Evolutionary conservation across 2,329 filamentous ascomycete genomes (phyloP), one percentile per base, ranked within the genome.

Genomic region (Lecanicillium sp.): DNA sequence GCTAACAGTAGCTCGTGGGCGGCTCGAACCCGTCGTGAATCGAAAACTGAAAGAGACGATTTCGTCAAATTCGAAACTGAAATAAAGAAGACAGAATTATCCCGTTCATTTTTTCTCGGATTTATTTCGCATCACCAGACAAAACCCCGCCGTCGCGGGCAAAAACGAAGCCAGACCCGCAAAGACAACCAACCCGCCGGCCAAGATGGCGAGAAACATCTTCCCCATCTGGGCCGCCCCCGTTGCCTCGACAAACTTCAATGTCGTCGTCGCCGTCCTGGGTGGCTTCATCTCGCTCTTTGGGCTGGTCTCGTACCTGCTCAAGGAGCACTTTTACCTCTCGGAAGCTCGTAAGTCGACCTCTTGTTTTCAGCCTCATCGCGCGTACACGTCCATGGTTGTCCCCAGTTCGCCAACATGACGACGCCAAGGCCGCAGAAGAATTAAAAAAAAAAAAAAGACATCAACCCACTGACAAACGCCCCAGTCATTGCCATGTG

Each of bases 281-380:
- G 90, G 90, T 12, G 90, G 87, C 2, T 96, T 94, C 69, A 83
- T 96, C 52, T 89, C 87, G 0, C 56, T 94, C n/a, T 96, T 95
- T 60, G 90, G 89, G 3, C 70, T 96, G 36, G 88, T 96, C 0
- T 95, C 89, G 1, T 95, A 90, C 61, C 76, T 95, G 15, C 76
- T 87, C 61, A 95, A 96, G 62, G 90, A 95, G 68, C 85, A 82
- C 50, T 91, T 87, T 62, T 95, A 95, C 63, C 76, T 96, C 1
- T 95, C 89, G 1, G 90, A 96, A 76, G 87, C 90, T 45, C 72
- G 88, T 91, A 72, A 63, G 86, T 79, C 20, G 29, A 17, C 17
- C 19, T 24, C 19, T 29, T 23, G 17, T 15, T 17, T n/a, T 36
- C 29, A 26, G 21, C 35, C 37, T n/a, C n/a, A n/a, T n/a, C n/a